These are phyloP conservation scores for Hanseniaspora uvarum DNA, from an alignment of 1,139 yeast species.

Conservation along the genomic window DNA sequence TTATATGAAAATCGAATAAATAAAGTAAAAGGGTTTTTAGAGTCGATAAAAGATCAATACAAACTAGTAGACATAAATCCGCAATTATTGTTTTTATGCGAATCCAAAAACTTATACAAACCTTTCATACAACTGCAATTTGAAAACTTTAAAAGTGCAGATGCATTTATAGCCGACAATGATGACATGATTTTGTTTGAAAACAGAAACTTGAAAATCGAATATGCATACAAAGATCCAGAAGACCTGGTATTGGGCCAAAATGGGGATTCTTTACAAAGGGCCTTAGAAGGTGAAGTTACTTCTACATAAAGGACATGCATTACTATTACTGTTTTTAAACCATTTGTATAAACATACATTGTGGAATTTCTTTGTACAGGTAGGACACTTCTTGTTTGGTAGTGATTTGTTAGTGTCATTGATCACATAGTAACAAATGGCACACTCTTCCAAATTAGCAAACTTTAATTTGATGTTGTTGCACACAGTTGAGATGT, in stretches of 20 bases:
- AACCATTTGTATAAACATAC: constrained; percentile 97
- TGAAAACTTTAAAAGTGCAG: constrained; percentile 59
- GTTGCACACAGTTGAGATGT: constrained; percentile 69
- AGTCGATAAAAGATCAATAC: constrained; percentile 44
- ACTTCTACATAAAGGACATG: constrained; percentile 90
- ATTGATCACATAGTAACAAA: constrained; percentile 83
- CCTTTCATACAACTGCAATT: constrained; percentile 57
- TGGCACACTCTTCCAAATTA: constrained; percentile 94
- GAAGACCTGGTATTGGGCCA: constrained; percentile 40
- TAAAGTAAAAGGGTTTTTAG: constrained; percentile 62
- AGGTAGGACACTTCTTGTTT: constrained; percentile 74
- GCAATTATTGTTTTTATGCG: background rate
- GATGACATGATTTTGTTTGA: constrained; percentile 52
- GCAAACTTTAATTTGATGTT: constrained; percentile 76
- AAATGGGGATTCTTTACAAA: constrained; percentile 76
- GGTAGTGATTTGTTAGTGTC: constrained; percentile 83
- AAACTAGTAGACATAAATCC: constrained; percentile 46
- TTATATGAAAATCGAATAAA: constrained; percentile 43
- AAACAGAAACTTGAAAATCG: constrained; percentile 52
- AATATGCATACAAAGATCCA: constrained; percentile 60
- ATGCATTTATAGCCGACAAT: constrained; percentile 60
- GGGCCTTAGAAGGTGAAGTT: constrained; percentile 64
- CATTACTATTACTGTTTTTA: constrained; percentile 79
- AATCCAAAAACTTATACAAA: constrained; percentile 36
- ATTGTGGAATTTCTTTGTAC: constrained; percentile 91